Base-by-base conservation (phyloP, 768 basidiomycete genomes). In the Tricholoma bakamatsutake region DNA sequence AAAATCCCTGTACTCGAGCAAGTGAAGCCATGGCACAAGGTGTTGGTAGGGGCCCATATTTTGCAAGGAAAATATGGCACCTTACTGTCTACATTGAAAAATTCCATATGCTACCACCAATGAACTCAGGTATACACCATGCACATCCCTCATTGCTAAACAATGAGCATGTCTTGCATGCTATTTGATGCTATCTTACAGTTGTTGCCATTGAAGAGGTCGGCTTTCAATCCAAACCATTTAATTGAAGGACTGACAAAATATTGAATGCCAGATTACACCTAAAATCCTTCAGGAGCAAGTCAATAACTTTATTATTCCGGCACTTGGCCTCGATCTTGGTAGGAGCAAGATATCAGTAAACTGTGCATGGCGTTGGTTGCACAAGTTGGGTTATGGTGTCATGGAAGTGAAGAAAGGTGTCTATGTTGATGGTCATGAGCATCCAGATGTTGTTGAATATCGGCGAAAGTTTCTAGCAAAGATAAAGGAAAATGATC, bases 81-180 rank as follows among this genome's bases (percentile, higher is more conserved):
- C 50, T 58, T n/a, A 46, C 53, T 35, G 5, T 57, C 9, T 60
- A 60, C 47, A 58, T 60, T 47, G 48, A 52, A 7, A 46, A 30
- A 13, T 62, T 64, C 31, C 59, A 42, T 5, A 56, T 52, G 8
- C 48, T 64, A 3, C 57, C 47, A 3, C 57, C 59, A 8, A 51
- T 46, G 4, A 40, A 53, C 6, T 51, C 54, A n/a, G 55, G 61
- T 28, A 62, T 62, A 30, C 61, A 64, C 27, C 62, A 64, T 49
- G 58, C 58, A 11, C 61, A 64, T 24, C 58, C 62, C 47, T 64
- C 59, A 24, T 54, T 63, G 15, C 30, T 63, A 1, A 61, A 60
- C 46, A 50, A 63, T 48, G 58, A 60, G 37, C 28, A 21, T 12
- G 21, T 63, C 28, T 12, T 33, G 24, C 55, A 59, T 10, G 56